These are phyloP conservation scores for Chaetomium strumarium DNA, from an alignment of 2,329 filamentous ascomycete genomes.

Conservation along the genomic window DNA sequence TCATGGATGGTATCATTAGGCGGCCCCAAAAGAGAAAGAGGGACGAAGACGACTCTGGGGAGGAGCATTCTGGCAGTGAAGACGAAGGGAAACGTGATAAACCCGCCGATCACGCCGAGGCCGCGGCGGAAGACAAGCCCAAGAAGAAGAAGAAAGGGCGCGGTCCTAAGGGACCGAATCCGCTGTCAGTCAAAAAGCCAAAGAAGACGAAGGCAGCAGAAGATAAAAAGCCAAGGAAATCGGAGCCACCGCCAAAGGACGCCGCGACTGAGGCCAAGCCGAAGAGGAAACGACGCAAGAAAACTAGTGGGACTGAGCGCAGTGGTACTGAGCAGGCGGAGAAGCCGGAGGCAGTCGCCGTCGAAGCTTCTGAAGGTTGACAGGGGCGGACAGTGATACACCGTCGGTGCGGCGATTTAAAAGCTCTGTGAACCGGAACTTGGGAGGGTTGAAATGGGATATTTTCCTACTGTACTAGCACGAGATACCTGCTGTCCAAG, in stretches of 20 bases:
- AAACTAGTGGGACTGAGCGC: slow-evolving; percentile 14
- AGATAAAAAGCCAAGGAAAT: slow-evolving; percentile 20
- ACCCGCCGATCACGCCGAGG: slow-evolving; percentile 25
- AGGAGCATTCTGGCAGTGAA: slow-evolving; percentile 31
- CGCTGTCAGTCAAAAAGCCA: slow-evolving; percentile 32
- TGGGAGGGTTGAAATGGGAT: neutral
- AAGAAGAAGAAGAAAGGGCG: slow-evolving; percentile 31
- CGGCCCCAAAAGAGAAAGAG: slow-evolving; percentile 46
- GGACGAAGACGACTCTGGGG: slow-evolving; percentile 32
- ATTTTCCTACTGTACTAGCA: too few species aligned
- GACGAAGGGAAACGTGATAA: slow-evolving; percentile 35
- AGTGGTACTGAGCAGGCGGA: slow-evolving; percentile 7
- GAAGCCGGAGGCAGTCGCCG: slow-evolving; percentile 1
- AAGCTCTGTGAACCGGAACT: too few species aligned
- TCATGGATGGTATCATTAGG: slow-evolving; percentile 32
- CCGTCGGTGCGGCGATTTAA: too few species aligned
- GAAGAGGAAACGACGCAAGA: slow-evolving; percentile 25
- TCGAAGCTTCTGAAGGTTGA: slow-evolving; percentile 2
- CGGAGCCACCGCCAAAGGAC: slow-evolving; percentile 28
- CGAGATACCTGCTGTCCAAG: too few species aligned
- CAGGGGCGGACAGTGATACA: too few species aligned
- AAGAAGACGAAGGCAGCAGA: slow-evolving; percentile 30
- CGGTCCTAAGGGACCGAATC: slow-evolving; percentile 31
- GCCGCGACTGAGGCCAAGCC: slow-evolving; percentile 24
- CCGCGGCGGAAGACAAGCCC: slow-evolving; percentile 20